Evolutionary conservation across 129 eudicot genomes (phyloP).

Genomic region (Flaveria bidentis): DNA sequence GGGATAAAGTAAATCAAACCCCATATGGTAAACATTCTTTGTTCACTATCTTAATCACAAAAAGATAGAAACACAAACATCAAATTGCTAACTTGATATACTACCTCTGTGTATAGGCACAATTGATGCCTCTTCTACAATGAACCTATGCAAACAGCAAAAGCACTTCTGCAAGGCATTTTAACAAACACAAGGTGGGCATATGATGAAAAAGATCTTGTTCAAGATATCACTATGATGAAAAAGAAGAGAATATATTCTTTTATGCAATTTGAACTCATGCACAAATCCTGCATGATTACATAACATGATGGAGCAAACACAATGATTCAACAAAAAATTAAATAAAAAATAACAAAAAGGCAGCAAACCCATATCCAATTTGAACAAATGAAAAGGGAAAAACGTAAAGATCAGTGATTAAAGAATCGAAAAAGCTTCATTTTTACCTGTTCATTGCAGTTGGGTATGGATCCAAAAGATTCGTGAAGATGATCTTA

Average conservation of each 20-base stretch:
- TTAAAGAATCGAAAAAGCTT: not conserved
- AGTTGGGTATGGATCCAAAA: slow-evolving; percentile 14
- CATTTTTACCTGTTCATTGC: slow-evolving; percentile 19
- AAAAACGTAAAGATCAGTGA: not conserved
- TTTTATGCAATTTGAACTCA: slow-evolving; percentile 19
- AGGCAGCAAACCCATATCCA: not conserved
- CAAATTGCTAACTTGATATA: not conserved
- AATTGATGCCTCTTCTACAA: slow-evolving; percentile 3
- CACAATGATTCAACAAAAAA: slow-evolving; percentile 5
- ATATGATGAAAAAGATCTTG: slow-evolving; percentile 13
- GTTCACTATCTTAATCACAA: not conserved
- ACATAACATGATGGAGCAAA: slow-evolving; percentile 16
- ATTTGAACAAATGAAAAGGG: too few relatives aligned
- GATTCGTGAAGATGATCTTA: slow-evolving; percentile 15
- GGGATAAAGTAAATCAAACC: slow-evolving; percentile 3
- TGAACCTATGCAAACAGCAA: slow-evolving; percentile 1
- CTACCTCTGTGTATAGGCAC: slow-evolving; percentile 8
- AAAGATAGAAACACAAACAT: not conserved
- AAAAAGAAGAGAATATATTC: slow-evolving; percentile 22
- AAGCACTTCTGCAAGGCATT: slow-evolving; percentile 4
- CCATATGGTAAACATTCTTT: slow-evolving; percentile 17
- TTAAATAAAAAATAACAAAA: not conserved
- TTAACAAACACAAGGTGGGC: slow-evolving; percentile 25
- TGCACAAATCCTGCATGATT: slow-evolving; percentile 23
- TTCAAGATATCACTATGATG: not conserved